Base-by-base conservation (phyloP, 73 alveolate genomes). In the Paramecium octaurelia region DNA sequence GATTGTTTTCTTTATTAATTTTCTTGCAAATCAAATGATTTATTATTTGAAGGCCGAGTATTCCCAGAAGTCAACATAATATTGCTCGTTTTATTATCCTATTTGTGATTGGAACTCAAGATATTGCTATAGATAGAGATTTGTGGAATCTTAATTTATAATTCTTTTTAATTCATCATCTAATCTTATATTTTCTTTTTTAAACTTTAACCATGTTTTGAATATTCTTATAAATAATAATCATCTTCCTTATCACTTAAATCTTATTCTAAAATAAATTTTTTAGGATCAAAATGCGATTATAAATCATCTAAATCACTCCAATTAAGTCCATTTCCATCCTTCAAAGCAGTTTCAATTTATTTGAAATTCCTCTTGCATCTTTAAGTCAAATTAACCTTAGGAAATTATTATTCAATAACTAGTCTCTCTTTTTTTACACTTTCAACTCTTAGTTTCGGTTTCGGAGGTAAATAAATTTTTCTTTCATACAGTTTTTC, bases 211-310 rank as follows among this genome's bases (percentile, higher is more conserved):
- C 69, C 69, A 18, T 54, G 31, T 54, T 54, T 54, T 31, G 84
- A 64, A 48, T 80, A 80, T n/a, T 80, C 91, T 24, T 18, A 20
- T 35, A 80, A 80, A 48, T 80, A 80, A 24, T 44, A 44, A 44
- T 80, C 70, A 43, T 80, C 91, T 46, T 80, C 91, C 38, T 80
- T 80, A 48, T 80, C 91, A 43, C 64, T 31, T 46, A 80, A 43
- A 24, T 80, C 91, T 23, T 80, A 46, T 80, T 80, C 91, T 24
- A 80, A 24, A 9, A 80, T 23, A 8, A 80, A 80, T 21, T 20
- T n/a, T 23, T 80, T 80, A 1, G 75, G 75, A 80, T 80, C 91
- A 43, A 80, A 80, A 27, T 80, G 50, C 46, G 20, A 10, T 44
- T 21, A 29, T 42, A 43, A 34, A 40, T 80, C 29, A 80, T 80